phyloP scores from a whole-genome alignment of 1,284 basidiomycete species.

The Agroathelia rolfsii region DNA sequence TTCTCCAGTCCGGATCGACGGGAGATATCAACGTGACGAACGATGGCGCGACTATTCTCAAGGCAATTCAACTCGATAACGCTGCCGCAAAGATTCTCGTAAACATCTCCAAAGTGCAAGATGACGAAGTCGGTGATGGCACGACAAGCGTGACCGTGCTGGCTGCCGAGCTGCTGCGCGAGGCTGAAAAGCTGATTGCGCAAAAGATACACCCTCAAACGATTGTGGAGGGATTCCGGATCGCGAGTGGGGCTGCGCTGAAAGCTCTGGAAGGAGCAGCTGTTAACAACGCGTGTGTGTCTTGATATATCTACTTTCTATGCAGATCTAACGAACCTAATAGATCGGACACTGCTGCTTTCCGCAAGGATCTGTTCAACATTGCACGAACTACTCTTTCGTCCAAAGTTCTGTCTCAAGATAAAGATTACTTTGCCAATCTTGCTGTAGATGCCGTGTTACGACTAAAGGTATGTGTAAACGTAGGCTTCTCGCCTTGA shows the following conservation, averaged over 20 bases:
- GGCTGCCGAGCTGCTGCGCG: conserved; percentile 85
- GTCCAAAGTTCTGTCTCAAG: conserved; percentile 93
- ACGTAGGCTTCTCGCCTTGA: background rate
- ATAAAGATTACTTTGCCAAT: conserved; percentile 98
- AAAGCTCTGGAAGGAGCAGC: conserved; percentile 77
- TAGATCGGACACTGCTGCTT: conserved; percentile 65
- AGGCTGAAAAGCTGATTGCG: conserved; percentile 92
- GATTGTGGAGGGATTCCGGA: conserved; percentile 97
- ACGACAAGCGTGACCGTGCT: conserved; percentile 94
- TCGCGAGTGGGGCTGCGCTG: conserved; percentile 83
- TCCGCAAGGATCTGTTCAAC: conserved; percentile 89
- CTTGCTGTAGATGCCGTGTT: conserved; percentile 97
- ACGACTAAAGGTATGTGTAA: conserved; percentile 63
- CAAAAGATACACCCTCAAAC: conserved; percentile 97
- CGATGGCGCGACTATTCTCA: conserved; percentile 97
- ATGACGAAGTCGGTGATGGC: conserved; percentile 98
- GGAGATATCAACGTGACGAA: conserved; percentile 97
- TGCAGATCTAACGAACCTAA: conserved; percentile 3
- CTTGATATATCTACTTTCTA: background rate
- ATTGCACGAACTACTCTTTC: conserved; percentile 95
- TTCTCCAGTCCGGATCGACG: conserved; percentile 84
- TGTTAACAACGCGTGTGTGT: conserved; percentile 72
- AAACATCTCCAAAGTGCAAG: conserved; percentile 99
- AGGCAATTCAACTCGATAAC: conserved; percentile 96
- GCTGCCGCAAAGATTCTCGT: conserved; percentile 98